Percentiles rank a stretch among this genome's conserved stretches.
Evolutionary conservation across 495 filamentous ascomycete genomes (phyloP).

Genomic region (Ramalina intermedia): DNA sequence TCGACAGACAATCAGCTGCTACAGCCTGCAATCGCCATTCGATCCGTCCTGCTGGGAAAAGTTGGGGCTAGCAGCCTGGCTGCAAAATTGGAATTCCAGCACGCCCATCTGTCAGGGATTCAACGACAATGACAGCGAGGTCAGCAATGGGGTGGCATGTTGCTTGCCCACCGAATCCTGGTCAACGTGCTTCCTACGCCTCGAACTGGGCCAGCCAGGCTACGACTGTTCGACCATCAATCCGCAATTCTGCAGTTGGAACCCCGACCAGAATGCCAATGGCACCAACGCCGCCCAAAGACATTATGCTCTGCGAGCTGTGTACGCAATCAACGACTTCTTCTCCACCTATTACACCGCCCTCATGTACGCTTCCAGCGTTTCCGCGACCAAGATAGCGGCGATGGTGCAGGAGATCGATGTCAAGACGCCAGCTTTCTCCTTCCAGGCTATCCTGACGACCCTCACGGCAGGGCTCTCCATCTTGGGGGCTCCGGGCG

Average conservation of each 20-base stretch:
- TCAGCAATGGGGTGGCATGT: slow-evolving; percentile 5
- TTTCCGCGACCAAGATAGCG: background rate
- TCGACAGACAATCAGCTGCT: slow-evolving; percentile 10
- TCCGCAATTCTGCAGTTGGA: slow-evolving; percentile 1
- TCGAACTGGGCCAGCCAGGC: background rate
- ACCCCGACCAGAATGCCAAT: background rate
- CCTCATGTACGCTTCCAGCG: background rate
- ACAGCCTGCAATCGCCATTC: slow-evolving; percentile 4
- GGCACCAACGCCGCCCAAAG: slow-evolving; percentile 2
- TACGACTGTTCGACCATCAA: slow-evolving; percentile 9
- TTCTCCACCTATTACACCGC: slow-evolving; percentile 10
- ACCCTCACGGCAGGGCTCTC: slow-evolving; percentile 8
- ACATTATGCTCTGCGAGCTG: slow-evolving; percentile 8
- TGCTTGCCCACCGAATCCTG: slow-evolving; percentile 4
- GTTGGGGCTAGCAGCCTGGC: slow-evolving; percentile 4
- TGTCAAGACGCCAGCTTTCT: background rate
- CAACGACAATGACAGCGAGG: background rate
- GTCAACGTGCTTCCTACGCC: slow-evolving; percentile 11
- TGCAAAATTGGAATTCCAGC: slow-evolving; percentile 5
- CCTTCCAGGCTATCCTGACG: slow-evolving; percentile 1
- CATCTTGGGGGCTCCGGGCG: slow-evolving; percentile 10
- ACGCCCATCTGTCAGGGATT: slow-evolving; percentile 1
- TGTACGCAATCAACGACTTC: slow-evolving; percentile 13
- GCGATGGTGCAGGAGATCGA: slow-evolving; percentile 9
- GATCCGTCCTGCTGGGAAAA: slow-evolving; percentile 6